Base-by-base conservation (phyloP, 225 moss, liverwort and hornwort species). In the Polytrichum formosum region DNA sequence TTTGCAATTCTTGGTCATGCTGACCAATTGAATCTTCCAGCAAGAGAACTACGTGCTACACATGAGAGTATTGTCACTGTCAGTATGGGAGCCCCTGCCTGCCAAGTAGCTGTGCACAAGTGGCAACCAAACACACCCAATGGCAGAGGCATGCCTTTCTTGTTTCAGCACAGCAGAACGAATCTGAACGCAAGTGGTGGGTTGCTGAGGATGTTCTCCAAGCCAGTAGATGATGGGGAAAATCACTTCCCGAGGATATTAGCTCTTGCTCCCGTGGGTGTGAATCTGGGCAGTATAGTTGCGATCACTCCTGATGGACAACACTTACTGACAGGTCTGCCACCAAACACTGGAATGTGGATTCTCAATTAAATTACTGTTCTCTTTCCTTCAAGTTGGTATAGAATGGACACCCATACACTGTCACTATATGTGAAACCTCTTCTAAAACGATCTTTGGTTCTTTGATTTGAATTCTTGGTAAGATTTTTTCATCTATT, bases 51-150 rank as follows among this genome's bases (percentile, higher is more conserved):
- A 54, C 83, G 88, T 61, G 85, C 79, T 29, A 90, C 94, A 66
- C 85, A 74, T 55, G 87, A 95, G 72, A 82, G 85, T 18, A 84
- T 95, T 5, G 75, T 95, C 55, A 90, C 87, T 20, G 79, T 95
- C 28, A 89, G 89, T 73, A 85, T 92, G 82, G 81, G 89, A 73
- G 94, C 84, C 66, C 94, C 94, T 74, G 89, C 94, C 55, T 92
- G 94, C 61, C 89, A 90, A 65, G 75, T 95, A 65, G 90, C 90
- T 28, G 88, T 84, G 67, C 94, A 95, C 70, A 89, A 77, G 76
- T 95, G 94, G 94, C 89, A 90, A 78, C 89, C 94, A 27, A 95
- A 95, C 69, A 91, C 92, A 35, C 94, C 92, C 30, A 92, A 95
- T 79, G 92, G 94, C 37, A 89, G 90, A 68, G 89, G 92, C 71